Evolutionary conservation across 2,329 filamentous ascomycete species (phyloP), one percentile per base, ranked within the genome.

Genomic region (Fusarium goolgardi): DNA sequence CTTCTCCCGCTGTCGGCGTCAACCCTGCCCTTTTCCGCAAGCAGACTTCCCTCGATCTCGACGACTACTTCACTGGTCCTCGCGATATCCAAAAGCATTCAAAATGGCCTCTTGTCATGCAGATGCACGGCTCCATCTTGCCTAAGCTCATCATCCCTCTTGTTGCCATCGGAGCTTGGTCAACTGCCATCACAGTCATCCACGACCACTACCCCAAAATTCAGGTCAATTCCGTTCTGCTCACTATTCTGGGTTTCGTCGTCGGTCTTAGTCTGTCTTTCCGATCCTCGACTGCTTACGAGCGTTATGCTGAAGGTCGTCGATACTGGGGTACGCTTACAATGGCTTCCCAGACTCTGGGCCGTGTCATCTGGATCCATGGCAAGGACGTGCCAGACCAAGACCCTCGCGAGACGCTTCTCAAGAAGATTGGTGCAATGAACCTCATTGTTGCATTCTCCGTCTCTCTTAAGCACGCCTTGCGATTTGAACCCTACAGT

Each of bases 281-380:
- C 80, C 88, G 91, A 60, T 91, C 86, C 66, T 89, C 90, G 3
- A 92, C 91, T 10, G 91, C 91, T 12, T 94, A 94, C 71, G 91
- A 94, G 78, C 86, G 90, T 70, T 89, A 88, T 75, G 83, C 82
- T 40, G 89, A 91, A 66, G 89, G 89, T 37, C 83, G 89, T 37
- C 87, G 86, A 71, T 87, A 83, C 71, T 90, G 88, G 87, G 82
- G 87, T 1, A 81, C 86, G 57, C 81, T 89, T 70, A 87, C 84
- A 55, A 82, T 84, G 77, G 90, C 91, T 74, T 80, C 84, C 72
- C 82, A 93, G 81, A 81, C 88, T 76, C 81, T 96, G 71, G 91
- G 88, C 71, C 88, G 94, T 23, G 84, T 92, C 12, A 92, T 96
- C 75, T 97, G 94, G 94, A 84, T 97, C 32, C 91, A 97, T 72